Percentiles rank a stretch among this genome's conserved stretches.
Evolutionary conservation across 768 basidiomycete species (phyloP).

Genomic region (Macrolepiota fuliginosa): DNA sequence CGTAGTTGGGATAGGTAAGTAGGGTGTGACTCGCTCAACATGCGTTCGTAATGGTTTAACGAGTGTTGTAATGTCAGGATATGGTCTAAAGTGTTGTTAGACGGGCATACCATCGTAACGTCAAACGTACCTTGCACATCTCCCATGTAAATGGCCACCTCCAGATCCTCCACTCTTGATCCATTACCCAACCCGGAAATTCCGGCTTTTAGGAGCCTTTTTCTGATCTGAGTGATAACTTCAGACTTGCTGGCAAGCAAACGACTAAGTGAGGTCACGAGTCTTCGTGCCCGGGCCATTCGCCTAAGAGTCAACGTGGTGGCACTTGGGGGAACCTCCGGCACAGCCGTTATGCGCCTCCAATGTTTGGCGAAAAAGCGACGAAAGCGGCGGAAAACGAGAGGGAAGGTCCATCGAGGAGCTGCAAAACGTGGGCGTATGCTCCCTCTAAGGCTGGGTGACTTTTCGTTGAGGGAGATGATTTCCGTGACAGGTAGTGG

Average conservation of each 20-base stretch:
- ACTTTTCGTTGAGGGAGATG: conserved; percentile 19
- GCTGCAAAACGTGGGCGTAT: conserved; percentile 30
- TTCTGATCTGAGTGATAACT: conserved; percentile 76
- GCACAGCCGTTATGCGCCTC: conserved; percentile 17
- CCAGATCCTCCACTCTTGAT: conserved; percentile 50
- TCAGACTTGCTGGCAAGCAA: conserved; percentile 80
- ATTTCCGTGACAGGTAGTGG: conserved; percentile 16
- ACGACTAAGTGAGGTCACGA: conserved; percentile 77
- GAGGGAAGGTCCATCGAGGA: conserved; percentile 31
- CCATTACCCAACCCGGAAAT: conserved; percentile 33
- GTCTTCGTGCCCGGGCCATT: conserved; percentile 74
- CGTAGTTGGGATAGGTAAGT: conserved; percentile 80
- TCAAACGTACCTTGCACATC: conserved; percentile 77
- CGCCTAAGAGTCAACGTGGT: conserved; percentile 58
- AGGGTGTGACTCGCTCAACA: conserved; percentile 85
- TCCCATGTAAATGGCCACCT: conserved; percentile 84
- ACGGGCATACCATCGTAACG: background rate
- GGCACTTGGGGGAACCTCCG: conserved; percentile 25
- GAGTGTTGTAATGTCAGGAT: conserved; percentile 85
- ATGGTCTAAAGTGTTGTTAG: conserved; percentile 59
- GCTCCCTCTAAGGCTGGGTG: conserved; percentile 18
- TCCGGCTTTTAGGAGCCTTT: conserved; percentile 53
- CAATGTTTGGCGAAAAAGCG: conserved; percentile 28
- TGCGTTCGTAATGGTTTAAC: conserved; percentile 82
- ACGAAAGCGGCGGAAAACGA: conserved; percentile 33